phyloP scores from a whole-genome alignment of 352 stramenopile species.

The Poterioochromonas sp. region DNA sequence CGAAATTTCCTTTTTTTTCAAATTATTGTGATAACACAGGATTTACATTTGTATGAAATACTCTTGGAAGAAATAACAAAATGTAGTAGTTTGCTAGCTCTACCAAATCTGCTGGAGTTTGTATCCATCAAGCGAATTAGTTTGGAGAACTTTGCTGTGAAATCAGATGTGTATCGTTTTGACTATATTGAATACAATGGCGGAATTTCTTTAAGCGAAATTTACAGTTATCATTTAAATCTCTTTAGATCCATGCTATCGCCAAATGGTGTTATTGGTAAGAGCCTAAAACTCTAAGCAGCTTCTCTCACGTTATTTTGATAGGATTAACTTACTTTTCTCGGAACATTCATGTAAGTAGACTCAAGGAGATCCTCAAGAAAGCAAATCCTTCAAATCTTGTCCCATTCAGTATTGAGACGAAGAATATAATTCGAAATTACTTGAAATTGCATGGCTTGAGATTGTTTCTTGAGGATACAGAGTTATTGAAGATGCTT shows the following conservation, averaged over 20 bases:
- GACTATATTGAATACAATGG: constrained; percentile 13
- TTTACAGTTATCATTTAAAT: neutral
- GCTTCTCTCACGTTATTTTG: too few relatives aligned
- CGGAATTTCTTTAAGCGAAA: neutral
- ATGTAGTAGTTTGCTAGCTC: neutral
- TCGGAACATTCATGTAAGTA: neutral
- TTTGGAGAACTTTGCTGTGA: neutral
- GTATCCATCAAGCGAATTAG: neutral
- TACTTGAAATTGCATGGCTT: neutral
- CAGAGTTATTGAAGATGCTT: neutral
- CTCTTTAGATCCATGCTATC: neutral
- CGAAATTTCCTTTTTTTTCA: neutral
- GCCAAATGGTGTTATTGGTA: neutral
- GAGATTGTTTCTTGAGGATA: neutral
- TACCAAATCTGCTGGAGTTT: neutral
- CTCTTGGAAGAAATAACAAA: neutral
- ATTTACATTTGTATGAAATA: neutral
- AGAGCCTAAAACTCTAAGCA: too few relatives aligned
- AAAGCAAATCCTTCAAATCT: neutral
- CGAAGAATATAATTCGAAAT: neutral
- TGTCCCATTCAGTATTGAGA: neutral
- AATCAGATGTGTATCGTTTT: neutral
- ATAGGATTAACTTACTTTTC: neutral
- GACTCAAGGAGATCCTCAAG: neutral
- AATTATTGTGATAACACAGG: neutral